Base-by-base conservation (phyloP, 176 grass and related monocot genomes). In the Canna indica region DNA sequence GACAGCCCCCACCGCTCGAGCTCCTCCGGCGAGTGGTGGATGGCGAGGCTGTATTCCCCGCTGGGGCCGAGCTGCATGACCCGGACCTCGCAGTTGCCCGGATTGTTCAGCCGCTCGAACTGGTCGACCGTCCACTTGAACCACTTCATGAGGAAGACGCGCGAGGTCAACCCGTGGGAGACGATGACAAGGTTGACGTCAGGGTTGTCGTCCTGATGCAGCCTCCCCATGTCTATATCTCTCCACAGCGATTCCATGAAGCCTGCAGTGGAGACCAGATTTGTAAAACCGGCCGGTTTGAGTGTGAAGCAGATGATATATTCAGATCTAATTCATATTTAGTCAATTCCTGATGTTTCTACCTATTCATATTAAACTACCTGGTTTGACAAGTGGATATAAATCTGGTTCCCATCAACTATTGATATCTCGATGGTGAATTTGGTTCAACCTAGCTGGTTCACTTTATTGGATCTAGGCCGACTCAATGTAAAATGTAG, bases 131-230 rank as follows among this genome's bases (percentile, higher is more conserved):
- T 90, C 94, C 94, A 99, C 84, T 99, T 99, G 89, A 99, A 99
- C 94, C 94, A 99, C 56, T 99, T 99, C 94, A 93, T 99, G 28
- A 99, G 90, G 84, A 99, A 99, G 16, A 99, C 90, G 9, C 94
- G 73, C 33, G 84, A 90, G 3, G 90, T 90, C 63, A 99, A 82
- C 2, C 94, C 94, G 69, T 99, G 94, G 15, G 94, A 85, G 27
- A 99, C 78, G 77, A 99, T 93, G 60, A 99, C 80, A 59, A 99
- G 78, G 75, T 99, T 99, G 8, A 84, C 83, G 59, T 90, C 82
- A 30, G 84, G 85, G 84, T 31, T 77, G 2, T 74, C 57, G 63
- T 80, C 85, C 29, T 79, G 89, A 22, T 85, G 83, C 36, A 90
- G 80, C 68, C 94, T 47, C 59, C 77, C 82, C 84, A 90, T 99